Conservation (phyloP, 1,284 basidiomycete genomes). For the Lentinula novae-zelandiae region DNA sequence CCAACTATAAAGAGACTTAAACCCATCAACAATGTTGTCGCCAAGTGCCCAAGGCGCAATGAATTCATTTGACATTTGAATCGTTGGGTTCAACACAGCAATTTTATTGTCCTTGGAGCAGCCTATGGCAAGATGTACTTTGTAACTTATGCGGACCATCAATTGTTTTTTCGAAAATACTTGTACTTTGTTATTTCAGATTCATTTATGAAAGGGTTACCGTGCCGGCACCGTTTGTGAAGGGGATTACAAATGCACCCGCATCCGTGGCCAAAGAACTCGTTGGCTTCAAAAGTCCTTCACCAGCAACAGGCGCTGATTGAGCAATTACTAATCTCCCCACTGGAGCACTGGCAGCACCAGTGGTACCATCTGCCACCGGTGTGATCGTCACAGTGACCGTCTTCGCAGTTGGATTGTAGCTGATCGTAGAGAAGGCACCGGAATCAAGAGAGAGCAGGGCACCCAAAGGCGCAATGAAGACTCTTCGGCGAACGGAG, state of each 20-base stretch:
- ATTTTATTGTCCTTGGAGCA: no score
- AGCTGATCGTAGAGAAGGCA: slow-evolving; percentile 44
- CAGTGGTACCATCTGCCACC: slow-evolving; percentile 30
- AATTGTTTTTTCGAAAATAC: neutral
- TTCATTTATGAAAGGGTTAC: slow-evolving; percentile 16
- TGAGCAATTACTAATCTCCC: slow-evolving; percentile 46
- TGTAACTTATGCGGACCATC: no score
- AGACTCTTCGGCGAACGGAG: slow-evolving; percentile 47
- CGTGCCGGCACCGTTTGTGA: slow-evolving; percentile 33
- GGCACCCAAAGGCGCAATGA: slow-evolving; percentile 46
- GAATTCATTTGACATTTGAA: no score
- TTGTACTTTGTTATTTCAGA: neutral
- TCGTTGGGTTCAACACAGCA: no score
- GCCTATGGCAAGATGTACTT: no score
- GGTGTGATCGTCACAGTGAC: slow-evolving; percentile 41
- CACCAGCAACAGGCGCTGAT: slow-evolving; percentile 38
- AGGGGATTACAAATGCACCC: slow-evolving; percentile 47
- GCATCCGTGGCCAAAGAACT: slow-evolving; percentile 36
- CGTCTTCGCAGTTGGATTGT: slow-evolving; percentile 33
- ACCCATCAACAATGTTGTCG: no score
- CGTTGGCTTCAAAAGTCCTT: slow-evolving; percentile 37
- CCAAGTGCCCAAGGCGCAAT: no score
- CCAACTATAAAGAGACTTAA: no score
- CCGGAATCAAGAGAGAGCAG: slow-evolving; percentile 51
- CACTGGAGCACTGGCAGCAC: slow-evolving; percentile 43